A percentile compares a stretch with the other conserved stretches of the same genome.
Conservation (phyloP, 108 stramenopile genomes). For the Discostella stelligeroides region DNA sequence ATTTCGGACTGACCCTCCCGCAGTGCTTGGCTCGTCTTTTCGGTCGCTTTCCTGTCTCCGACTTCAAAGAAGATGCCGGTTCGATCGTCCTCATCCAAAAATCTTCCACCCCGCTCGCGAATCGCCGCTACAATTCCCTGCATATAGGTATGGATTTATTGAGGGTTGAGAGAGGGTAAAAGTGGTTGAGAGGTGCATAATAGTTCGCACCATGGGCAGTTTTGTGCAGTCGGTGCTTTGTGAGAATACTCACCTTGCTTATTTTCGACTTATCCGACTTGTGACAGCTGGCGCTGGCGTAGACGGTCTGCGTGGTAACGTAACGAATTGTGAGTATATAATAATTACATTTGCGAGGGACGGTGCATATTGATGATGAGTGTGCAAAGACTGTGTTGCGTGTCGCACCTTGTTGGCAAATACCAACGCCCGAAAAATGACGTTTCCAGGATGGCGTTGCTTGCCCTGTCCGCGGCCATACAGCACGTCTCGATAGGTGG, state of each 20-base stretch:
- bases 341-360: background rate
- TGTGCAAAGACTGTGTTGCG: background rate
- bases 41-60: slow-evolving; percentile 72
- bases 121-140: slow-evolving; percentile 27
- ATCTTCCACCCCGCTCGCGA: slow-evolving; percentile 35
- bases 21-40: slow-evolving; percentile 81
- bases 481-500: slow-evolving; percentile 9
- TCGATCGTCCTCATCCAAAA: slow-evolving; percentile 63
- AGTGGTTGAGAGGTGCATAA: background rate
- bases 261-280: slow-evolving; percentile 18
- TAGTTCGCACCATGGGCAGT: background rate
- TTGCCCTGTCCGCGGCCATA: slow-evolving; percentile 31
- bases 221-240: too few relatives aligned
- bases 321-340: background rate
- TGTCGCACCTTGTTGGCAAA: slow-evolving; percentile 22
- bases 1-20: slow-evolving; percentile 70
- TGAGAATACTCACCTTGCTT: slow-evolving; percentile 18
- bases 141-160: background rate
- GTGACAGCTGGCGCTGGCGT: slow-evolving; percentile 16
- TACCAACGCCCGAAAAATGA: slow-evolving; percentile 20
- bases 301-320: background rate
- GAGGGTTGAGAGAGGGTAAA: background rate
- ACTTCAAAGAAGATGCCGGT: slow-evolving; percentile 64
- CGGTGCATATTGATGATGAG: background rate
- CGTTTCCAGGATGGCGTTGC: slow-evolving; percentile 35